A percentile compares a stretch with the other conserved stretches of the same genome.
phyloP scores from a whole-genome alignment of 108 stramenopile species.

The Aurantiochytrium sp. region DNA sequence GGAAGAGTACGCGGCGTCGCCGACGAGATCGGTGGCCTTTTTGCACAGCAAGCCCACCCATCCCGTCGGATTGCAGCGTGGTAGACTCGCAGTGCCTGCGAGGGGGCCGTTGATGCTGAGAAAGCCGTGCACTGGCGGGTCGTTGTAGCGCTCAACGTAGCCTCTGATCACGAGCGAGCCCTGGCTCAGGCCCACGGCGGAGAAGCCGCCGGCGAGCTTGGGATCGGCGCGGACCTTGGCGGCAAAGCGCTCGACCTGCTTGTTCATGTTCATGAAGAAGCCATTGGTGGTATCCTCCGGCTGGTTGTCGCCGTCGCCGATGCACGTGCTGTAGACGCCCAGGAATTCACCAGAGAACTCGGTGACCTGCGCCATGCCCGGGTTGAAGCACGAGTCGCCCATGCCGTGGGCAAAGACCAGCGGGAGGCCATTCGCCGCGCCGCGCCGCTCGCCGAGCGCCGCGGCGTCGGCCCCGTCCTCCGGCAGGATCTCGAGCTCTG shows the following conservation, averaged over 20 bases:
- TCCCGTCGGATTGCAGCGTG: conserved; percentile 56
- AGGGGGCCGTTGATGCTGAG: conserved; percentile 68
- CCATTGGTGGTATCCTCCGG: conserved; percentile 67
- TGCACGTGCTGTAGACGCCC: conserved; percentile 56
- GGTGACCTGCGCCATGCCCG: conserved; percentile 61
- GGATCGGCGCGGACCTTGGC: conserved; percentile 50
- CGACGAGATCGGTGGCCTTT: conserved; percentile 61
- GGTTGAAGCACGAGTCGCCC: conserved; percentile 74
- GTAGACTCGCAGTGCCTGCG: conserved; percentile 68
- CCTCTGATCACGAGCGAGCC: conserved; percentile 72
- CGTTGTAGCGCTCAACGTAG: conserved; percentile 67
- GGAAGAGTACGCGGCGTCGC: conserved; percentile 58
- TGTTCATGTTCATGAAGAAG: conserved; percentile 69
- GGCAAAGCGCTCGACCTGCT: conserved; percentile 55
- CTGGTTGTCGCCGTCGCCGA: conserved; percentile 62
- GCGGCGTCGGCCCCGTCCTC: neutral
- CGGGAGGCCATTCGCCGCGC: neutral
- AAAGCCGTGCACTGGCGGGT: conserved; percentile 65
- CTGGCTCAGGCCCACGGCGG: conserved; percentile 70
- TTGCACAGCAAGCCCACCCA: conserved; percentile 52
- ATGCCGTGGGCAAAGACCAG: conserved; percentile 37
- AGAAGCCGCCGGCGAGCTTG: conserved; percentile 59
- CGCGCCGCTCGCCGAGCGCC: neutral
- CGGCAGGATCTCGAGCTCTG: too few relatives aligned
- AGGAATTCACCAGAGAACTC: conserved; percentile 43